phyloP scores from a whole-genome alignment of 768 basidiomycete genomes.

The Amanita fuliginea region DNA sequence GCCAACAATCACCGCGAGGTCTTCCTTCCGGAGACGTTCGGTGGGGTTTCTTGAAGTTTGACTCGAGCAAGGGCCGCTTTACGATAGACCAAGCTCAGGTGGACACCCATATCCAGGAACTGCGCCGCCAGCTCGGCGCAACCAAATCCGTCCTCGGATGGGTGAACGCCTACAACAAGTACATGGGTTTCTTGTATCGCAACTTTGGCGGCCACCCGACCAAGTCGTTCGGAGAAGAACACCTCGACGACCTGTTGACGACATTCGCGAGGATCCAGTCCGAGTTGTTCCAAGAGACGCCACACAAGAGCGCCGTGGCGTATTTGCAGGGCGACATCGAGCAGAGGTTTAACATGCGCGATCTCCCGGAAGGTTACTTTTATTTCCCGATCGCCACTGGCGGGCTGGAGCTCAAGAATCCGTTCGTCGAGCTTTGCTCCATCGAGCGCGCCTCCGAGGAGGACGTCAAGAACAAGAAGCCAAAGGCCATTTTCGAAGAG shows the following conservation, averaged over 20 bases:
- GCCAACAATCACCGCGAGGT: not conserved
- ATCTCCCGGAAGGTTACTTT: constrained; percentile 29
- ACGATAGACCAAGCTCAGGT: constrained; percentile 25
- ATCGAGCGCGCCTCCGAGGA: constrained; percentile 18
- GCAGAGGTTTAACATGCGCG: constrained; percentile 17
- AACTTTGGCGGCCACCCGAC: constrained; percentile 26
- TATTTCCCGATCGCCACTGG: constrained; percentile 26
- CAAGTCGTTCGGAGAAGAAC: constrained; percentile 19
- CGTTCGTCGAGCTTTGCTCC: constrained; percentile 15
- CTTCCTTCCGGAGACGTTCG: constrained; percentile 24
- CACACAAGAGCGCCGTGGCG: constrained; percentile 13
- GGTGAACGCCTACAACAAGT: constrained; percentile 28
- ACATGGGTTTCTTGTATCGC: constrained; percentile 25
- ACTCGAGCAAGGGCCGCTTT: constrained; percentile 18
- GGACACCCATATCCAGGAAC: constrained; percentile 24
- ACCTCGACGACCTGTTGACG: constrained; percentile 20
- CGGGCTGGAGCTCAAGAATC: constrained; percentile 23
- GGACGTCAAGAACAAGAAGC: constrained; percentile 7
- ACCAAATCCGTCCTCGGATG: constrained; percentile 28
- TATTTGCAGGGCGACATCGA: constrained; percentile 13
- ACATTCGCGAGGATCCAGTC: constrained; percentile 23
- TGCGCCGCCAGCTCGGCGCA: constrained; percentile 22
- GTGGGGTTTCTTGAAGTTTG: constrained; percentile 31
- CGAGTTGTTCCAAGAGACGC: constrained; percentile 18
- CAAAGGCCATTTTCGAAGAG: constrained; percentile 10